Evolutionary conservation across 164 flowering plant species (phyloP), one percentile per base, ranked within the genome.

Genomic region (Nelumbo lutea): DNA sequence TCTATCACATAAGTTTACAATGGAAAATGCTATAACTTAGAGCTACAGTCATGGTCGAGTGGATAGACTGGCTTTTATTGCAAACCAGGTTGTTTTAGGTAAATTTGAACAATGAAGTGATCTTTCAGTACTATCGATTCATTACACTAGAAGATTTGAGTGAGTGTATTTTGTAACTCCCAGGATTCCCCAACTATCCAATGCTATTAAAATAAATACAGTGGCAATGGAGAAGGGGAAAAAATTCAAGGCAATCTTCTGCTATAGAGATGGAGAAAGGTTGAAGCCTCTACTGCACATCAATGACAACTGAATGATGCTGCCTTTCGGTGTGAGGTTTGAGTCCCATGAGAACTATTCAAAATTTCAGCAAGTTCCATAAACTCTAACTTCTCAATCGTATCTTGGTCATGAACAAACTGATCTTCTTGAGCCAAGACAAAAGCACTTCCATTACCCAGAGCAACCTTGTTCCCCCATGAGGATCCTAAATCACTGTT

Each of bases 361-460:
- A 93, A 77, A 64, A 70, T 95, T 65, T 80, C 80, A 5, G 96
- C 96, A 72, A 79, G 87, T 76, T 90, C 90, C 66, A 69, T 71
- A 80, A 92, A 59, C 52, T 88, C 87, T 2, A 76, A 58, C 78
- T 82, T 85, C 58, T 75, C 77, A 40, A 6, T 40, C 11, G 71
- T 43, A 38, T 79, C 78, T 0, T 60, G 40, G 5, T 75, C 78
- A 27, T 59, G 75, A 64, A 79, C 71, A 5, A 58, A 62, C 7
- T n/a, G 58, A 43, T 62, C 62, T 13, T 70, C 83, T 2, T 48
- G 57, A 1, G 76, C 9, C 42, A 57, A 72, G 68, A 70, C 80
- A 62, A 44, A 47, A 8, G 48, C 62, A 68, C 73, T 56, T 55
- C 57, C 80, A 9, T 69, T 68, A 3, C 83, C 70, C 47, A 69